phyloP scores from a whole-genome alignment of 768 basidiomycete genomes.

The Lactarius trivialis region DNA sequence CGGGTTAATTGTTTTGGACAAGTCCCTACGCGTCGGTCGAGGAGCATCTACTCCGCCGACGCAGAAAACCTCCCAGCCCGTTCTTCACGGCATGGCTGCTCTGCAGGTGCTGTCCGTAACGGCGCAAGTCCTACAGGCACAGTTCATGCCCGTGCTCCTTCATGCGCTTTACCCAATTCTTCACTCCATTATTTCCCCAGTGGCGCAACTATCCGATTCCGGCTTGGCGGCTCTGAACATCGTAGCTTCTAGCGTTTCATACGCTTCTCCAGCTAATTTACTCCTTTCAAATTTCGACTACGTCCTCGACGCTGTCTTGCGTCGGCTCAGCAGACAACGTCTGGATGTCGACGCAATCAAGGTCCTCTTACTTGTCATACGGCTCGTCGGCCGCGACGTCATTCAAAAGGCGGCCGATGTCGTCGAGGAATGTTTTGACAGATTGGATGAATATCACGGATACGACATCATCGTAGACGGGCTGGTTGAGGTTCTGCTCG shows the following conservation, averaged over 20 bases:
- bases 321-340: conserved; percentile 71
- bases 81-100: conserved; percentile 63
- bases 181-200: conserved; percentile 73
- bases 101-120: conserved; percentile 70
- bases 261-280: conserved; percentile 84
- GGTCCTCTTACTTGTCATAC: conserved; percentile 78
- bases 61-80: conserved; percentile 39
- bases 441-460: conserved; percentile 92
- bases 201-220: conserved; percentile 62
- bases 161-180: conserved; percentile 81
- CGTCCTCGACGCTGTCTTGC: conserved; percentile 83
- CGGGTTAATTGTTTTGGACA: conserved; percentile 17
- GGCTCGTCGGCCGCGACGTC: conserved; percentile 79
- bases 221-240: conserved; percentile 66
- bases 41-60: conserved; percentile 27
- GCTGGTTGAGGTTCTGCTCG: conserved; percentile 77
- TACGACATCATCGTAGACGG: conserved; percentile 84
- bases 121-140: conserved; percentile 63
- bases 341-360: conserved; percentile 86
- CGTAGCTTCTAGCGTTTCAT: conserved; percentile 69
- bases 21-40: conserved; percentile 38
- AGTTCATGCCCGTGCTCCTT: conserved; percentile 69
- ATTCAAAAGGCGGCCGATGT: conserved; percentile 89
- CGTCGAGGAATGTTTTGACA: conserved; percentile 96
- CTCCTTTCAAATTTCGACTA: conserved; percentile 96